phyloP scores from a whole-genome alignment of 2,329 filamentous ascomycete species.

The Grosmannia serpens region DNA sequence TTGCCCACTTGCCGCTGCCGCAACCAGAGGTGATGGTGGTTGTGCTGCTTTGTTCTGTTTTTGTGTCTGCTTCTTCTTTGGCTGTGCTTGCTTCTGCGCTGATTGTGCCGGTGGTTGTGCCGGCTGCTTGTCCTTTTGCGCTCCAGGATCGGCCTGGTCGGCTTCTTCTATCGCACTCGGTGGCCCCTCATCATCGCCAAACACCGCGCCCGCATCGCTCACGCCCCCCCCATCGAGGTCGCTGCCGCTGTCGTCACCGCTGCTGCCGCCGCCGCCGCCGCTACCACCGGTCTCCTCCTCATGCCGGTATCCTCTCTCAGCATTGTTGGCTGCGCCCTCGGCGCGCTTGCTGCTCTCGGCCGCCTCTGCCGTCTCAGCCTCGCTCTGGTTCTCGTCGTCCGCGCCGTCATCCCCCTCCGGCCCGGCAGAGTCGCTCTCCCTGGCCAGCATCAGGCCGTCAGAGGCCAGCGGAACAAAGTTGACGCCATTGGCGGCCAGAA shows the following conservation, averaged over 20 bases:
- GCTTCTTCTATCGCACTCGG: background rate
- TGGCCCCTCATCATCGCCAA: background rate
- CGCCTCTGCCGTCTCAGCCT: background rate
- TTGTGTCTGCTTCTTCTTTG: slow-evolving; percentile 1
- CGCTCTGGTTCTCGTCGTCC: slow-evolving; percentile 25
- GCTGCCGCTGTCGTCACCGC: background rate
- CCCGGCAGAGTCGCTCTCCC: slow-evolving; percentile 37
- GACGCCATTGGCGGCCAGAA: slow-evolving; percentile 32
- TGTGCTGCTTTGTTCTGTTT: background rate
- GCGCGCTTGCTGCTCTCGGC: background rate
- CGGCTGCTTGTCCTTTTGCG: background rate
- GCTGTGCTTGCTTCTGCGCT: background rate
- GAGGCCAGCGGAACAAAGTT: background rate
- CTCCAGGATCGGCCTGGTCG: background rate
- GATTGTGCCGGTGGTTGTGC: background rate
- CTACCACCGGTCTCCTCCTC: slow-evolving; percentile 17
- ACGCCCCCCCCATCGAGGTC: background rate
- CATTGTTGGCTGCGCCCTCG: slow-evolving; percentile 15
- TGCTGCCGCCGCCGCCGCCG: background rate
- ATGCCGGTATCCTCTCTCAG: slow-evolving; percentile 10
- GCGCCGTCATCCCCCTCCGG: slow-evolving; percentile 44
- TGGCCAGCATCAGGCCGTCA: background rate
- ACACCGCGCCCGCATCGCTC: background rate
- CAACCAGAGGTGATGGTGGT: background rate
- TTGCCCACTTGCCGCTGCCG: background rate